Evolutionary conservation across 1,139 yeast species (phyloP).

Genomic region (Yamadazyma conglobata): DNA sequence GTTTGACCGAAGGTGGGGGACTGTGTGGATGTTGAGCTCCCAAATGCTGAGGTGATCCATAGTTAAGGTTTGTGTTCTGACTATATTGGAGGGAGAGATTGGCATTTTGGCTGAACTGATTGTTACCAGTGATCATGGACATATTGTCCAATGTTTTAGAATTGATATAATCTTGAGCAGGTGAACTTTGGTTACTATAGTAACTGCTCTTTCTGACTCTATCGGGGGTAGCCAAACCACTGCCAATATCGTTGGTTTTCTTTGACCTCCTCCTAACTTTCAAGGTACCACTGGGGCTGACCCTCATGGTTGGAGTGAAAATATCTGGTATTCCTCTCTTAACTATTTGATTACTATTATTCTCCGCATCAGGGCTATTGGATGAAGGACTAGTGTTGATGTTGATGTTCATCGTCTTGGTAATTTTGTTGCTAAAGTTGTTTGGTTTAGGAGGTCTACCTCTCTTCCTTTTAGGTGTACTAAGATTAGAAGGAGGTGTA

Average conservation of each 20-base stretch:
- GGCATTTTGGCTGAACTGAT: slow-evolving; percentile 5
- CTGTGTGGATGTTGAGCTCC: slow-evolving; percentile 10
- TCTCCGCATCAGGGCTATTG: slow-evolving; percentile 31
- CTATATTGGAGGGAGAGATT: slow-evolving; percentile 1
- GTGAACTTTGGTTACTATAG: slow-evolving; percentile 7
- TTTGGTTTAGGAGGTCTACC: slow-evolving; percentile 49
- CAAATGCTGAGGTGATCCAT: neutral
- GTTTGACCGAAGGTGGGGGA: slow-evolving; percentile 19
- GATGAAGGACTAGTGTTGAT: slow-evolving; percentile 36
- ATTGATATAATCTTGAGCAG: slow-evolving; percentile 20
- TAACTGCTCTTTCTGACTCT: slow-evolving; percentile 4
- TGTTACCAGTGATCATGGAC: slow-evolving; percentile 21
- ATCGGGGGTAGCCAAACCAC: slow-evolving; percentile 7
- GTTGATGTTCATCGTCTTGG: slow-evolving; percentile 42
- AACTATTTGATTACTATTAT: slow-evolving; percentile 38
- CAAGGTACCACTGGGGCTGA: slow-evolving; percentile 27
- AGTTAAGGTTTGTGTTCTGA: slow-evolving; percentile 1
- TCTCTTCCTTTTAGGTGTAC: slow-evolving; percentile 37
- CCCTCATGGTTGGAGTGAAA: slow-evolving; percentile 47
- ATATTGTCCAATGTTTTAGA: slow-evolving; percentile 37
- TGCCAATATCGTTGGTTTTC: slow-evolving; percentile 12
- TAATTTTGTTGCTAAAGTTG: slow-evolving; percentile 37
- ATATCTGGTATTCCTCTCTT: slow-evolving; percentile 45
- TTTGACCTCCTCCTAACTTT: slow-evolving; percentile 15
- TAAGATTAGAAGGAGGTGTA: slow-evolving; percentile 2